Percentiles rank a stretch among this genome's conserved stretches.
Conservation (phyloP, 2,329 filamentous ascomycete species). For the Chaetomium sp. region DNA sequence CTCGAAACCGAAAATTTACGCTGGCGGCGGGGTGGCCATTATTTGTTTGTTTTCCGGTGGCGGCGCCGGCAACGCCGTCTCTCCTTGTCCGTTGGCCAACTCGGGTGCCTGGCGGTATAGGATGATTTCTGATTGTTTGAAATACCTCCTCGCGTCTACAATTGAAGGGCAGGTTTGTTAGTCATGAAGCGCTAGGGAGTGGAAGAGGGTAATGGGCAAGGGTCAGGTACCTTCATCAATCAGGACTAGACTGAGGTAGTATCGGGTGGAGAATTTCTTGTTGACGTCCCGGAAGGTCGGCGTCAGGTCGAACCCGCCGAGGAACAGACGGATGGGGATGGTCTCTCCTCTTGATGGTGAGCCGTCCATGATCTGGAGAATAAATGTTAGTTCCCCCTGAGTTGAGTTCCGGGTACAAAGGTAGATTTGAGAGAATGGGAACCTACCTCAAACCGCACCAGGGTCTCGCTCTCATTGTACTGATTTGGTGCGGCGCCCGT, state of each 20-base stretch:
- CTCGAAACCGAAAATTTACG: too few relatives aligned
- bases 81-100: slow-evolving; percentile 37
- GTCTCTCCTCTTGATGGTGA: slow-evolving; percentile 93
- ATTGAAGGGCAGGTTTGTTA: slow-evolving; percentile 17
- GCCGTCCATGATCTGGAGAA: slow-evolving; percentile 84
- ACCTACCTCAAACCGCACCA: slow-evolving; percentile 85
- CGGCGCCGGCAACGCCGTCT: slow-evolving; percentile 34
- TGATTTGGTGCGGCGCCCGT: slow-evolving; percentile 96
- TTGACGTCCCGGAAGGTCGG: slow-evolving; percentile 99
- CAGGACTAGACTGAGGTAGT: slow-evolving; percentile 92
- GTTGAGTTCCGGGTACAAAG: background rate
- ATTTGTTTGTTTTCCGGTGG: slow-evolving; percentile 40
- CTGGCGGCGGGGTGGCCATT: slow-evolving; percentile 33
- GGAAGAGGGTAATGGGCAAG: slow-evolving; percentile 6
- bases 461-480: slow-evolving; percentile 98
- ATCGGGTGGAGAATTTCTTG: slow-evolving; percentile 98
- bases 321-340: slow-evolving; percentile 93
- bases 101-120: slow-evolving; percentile 78
- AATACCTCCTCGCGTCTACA: slow-evolving; percentile 87
- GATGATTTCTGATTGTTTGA: slow-evolving; percentile 98
- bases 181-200: background rate
- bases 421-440: background rate
- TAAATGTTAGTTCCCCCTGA: background rate
- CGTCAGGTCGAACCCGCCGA: slow-evolving; percentile 94
- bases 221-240: slow-evolving; percentile 74